These are phyloP conservation scores for Glonium stellatum DNA, from an alignment of 495 filamentous ascomycete genomes.

Conservation along the genomic window DNA sequence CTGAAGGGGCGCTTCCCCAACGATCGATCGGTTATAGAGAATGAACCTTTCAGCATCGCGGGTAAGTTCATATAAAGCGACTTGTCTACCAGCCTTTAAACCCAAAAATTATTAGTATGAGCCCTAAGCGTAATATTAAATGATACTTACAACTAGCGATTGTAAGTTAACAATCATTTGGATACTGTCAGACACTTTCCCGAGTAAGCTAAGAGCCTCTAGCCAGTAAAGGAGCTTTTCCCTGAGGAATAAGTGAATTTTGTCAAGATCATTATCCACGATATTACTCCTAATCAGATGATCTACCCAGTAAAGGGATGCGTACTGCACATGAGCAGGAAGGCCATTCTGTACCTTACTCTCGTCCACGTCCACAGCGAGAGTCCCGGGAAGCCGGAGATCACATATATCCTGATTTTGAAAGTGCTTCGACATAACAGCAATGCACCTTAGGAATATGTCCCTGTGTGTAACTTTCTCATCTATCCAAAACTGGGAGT, in stretches of 20 bases:
- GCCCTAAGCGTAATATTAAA: too few species aligned
- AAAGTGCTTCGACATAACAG: conserved; percentile 25
- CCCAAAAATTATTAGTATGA: too few species aligned
- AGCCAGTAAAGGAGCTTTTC: background rate
- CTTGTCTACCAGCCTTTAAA: too few species aligned
- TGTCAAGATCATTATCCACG: background rate
- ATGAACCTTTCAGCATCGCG: conserved; percentile 37
- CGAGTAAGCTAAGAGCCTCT: background rate
- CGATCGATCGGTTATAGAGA: conserved; percentile 21
- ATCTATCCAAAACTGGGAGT: conserved; percentile 38
- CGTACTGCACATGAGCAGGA: background rate
- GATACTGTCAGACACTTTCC: conserved; percentile 3
- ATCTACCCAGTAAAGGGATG: conserved; percentile 29
- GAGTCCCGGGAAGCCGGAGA: conserved; percentile 24
- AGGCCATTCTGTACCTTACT: background rate
- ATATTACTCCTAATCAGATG: conserved; percentile 5
- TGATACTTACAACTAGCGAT: conserved; percentile 7
- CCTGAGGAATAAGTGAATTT: background rate
- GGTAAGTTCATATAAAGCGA: conserved; percentile 27
- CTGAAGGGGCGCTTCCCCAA: conserved; percentile 30
- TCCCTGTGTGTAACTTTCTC: conserved; percentile 33
- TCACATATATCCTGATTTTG: conserved; percentile 39
- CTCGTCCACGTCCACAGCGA: background rate
- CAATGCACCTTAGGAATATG: conserved; percentile 33
- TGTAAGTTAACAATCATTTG: conserved; percentile 3